phyloP scores from a whole-genome alignment of 2,329 filamentous ascomycete genomes.

The Fusarium nurragi region DNA sequence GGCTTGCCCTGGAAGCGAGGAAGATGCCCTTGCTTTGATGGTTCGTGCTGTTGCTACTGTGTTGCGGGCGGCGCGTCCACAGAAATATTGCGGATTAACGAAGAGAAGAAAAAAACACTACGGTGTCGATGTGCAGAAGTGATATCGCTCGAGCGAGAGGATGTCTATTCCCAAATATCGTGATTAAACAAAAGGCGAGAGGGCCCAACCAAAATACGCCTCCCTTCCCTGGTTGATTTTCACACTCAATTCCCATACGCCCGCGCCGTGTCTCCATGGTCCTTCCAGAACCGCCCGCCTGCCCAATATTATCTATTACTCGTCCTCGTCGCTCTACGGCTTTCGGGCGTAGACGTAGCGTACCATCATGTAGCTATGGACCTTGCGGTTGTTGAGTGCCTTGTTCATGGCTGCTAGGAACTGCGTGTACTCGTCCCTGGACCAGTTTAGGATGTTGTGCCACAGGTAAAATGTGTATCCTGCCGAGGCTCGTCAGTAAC shows the following conservation, averaged over 20 bases:
- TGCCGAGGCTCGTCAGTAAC: neutral
- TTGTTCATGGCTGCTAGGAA: slow-evolving; percentile 28
- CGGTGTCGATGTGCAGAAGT: no score
- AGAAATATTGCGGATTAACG: no score
- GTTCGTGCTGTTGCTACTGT: neutral
- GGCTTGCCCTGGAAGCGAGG: slow-evolving; percentile 60
- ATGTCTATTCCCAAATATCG: neutral
- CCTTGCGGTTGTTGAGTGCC: slow-evolving; percentile 21
- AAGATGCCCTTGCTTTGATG: slow-evolving; percentile 52
- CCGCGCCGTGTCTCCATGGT: no score
- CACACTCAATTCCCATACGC: neutral
- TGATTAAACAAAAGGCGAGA: neutral
- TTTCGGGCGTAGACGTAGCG: slow-evolving; percentile 38
- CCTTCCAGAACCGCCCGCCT: no score
- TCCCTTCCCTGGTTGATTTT: neutral
- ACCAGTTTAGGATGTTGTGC: slow-evolving; percentile 35
- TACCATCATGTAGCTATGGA: slow-evolving; percentile 36
- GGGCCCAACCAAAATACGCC: neutral
- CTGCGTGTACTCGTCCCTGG: slow-evolving; percentile 31
- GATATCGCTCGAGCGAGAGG: no score
- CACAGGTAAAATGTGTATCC: slow-evolving; percentile 35
- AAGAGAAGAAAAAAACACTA: no score
- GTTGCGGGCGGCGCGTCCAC: fast-evolving
- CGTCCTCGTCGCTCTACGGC: neutral
- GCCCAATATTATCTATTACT: neutral